These are phyloP conservation scores for Coemansia sp. DNA, from an alignment of 192 early-diverging fungal genomes.

Conservation along the genomic window DNA sequence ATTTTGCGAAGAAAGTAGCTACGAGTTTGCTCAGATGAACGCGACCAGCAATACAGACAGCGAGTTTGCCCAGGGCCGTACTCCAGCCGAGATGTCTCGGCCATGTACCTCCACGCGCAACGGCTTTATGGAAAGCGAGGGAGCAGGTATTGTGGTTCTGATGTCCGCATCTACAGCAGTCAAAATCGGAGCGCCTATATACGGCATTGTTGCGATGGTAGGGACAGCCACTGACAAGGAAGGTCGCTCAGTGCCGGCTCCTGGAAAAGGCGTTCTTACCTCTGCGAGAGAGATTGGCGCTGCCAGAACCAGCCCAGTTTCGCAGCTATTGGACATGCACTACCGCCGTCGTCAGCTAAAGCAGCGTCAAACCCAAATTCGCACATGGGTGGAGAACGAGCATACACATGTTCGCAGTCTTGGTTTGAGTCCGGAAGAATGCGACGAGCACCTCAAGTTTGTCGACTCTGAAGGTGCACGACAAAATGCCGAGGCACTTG, in stretches of 20 bases:
- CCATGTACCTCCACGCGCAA: slow-evolving; percentile 82
- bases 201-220: slow-evolving; percentile 82
- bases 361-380: slow-evolving; percentile 36
- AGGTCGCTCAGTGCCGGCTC: slow-evolving; percentile 89
- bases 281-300: slow-evolving; percentile 82
- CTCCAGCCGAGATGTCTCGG: slow-evolving; percentile 89
- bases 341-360: slow-evolving; percentile 81
- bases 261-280: slow-evolving; percentile 91
- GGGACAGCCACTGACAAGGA: slow-evolving; percentile 95
- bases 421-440: neutral
- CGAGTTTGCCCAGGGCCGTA: slow-evolving; percentile 81
- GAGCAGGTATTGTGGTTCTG: slow-evolving; percentile 86
- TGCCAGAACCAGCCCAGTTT: slow-evolving; percentile 89
- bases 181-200: slow-evolving; percentile 91
- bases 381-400: slow-evolving; percentile 60
- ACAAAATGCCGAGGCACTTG: slow-evolving; percentile 56
- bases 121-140: slow-evolving; percentile 96
- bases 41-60: slow-evolving; percentile 83
- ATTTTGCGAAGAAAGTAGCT: slow-evolving; percentile 88
- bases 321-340: slow-evolving; percentile 76
- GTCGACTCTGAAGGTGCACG: too few species aligned
- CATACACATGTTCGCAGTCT: slow-evolving; percentile 13
- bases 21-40: slow-evolving; percentile 99
- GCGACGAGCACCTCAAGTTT: too few species aligned
- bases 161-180: slow-evolving; percentile 87